phyloP scores from a whole-genome alignment of 495 filamentous ascomycete species.

The Aspergillus incahuasiensis region DNA sequence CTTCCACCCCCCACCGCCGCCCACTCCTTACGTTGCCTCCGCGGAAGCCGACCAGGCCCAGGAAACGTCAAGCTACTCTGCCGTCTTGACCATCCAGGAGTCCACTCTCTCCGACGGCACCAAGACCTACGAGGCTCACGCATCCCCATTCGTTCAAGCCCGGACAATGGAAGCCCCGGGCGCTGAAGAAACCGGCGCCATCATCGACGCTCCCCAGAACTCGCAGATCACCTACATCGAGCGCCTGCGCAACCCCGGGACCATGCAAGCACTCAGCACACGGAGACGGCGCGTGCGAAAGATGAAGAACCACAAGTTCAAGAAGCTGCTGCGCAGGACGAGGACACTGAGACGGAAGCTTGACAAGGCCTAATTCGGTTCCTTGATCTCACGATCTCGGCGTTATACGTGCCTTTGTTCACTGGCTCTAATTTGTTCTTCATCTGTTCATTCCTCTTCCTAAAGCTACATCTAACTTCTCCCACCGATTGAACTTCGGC shows the following conservation, averaged over 20 bases:
- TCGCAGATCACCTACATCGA: conserved; percentile 39
- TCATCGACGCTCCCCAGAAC: conserved; percentile 33
- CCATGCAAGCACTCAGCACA: conserved; percentile 71
- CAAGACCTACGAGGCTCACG: conserved; percentile 52
- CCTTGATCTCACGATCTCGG: not conserved
- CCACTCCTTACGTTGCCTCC: conserved; percentile 45
- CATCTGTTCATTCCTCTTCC: conserved; percentile 1
- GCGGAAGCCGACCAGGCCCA: conserved; percentile 20
- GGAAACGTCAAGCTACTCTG: conserved; percentile 62
- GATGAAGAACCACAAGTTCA: conserved; percentile 99
- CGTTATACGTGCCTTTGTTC: not conserved
- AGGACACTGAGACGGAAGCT: conserved; percentile 83
- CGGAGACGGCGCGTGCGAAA: conserved; percentile 82
- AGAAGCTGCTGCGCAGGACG: conserved; percentile 95
- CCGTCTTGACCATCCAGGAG: conserved; percentile 78
- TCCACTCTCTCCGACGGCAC: conserved; percentile 64
- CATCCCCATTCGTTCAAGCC: conserved; percentile 36
- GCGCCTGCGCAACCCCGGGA: conserved; percentile 32
- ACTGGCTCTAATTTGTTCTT: not conserved
- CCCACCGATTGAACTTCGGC: not conserved
- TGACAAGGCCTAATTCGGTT: conserved; percentile 48
- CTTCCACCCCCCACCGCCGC: conserved; percentile 73
- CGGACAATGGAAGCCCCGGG: conserved; percentile 34
- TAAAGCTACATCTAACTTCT: conserved; percentile 6
- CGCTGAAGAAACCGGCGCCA: conserved; percentile 22